Conservation (phyloP, 2,329 filamentous ascomycete species). For the Talaromyces rugulosus region DNA sequence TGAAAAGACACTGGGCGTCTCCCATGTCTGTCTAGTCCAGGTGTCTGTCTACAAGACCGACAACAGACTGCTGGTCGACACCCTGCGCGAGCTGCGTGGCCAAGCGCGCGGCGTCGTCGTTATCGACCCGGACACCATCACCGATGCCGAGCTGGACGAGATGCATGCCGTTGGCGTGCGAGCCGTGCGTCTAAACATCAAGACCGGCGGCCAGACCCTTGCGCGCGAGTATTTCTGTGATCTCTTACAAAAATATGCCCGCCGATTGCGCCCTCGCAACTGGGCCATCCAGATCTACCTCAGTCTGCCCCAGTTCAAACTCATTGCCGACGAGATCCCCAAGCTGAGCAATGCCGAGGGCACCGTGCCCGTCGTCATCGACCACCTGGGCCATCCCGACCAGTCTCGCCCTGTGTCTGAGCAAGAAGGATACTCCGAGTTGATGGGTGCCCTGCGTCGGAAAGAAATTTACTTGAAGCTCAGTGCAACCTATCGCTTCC, state of each 20-base stretch:
- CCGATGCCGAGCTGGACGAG: conserved; percentile 37
- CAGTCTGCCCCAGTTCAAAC: not conserved
- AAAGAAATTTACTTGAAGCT: conserved; percentile 7
- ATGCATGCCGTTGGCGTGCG: conserved; percentile 59
- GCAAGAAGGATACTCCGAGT: conserved; percentile 3
- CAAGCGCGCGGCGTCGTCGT: conserved; percentile 50
- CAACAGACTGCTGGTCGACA: conserved; percentile 56
- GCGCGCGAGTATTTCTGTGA: not conserved
- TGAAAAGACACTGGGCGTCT: conserved; percentile 5
- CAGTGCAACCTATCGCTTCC: conserved; percentile 8
- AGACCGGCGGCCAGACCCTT: not conserved
- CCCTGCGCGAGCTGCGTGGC: conserved; percentile 44
- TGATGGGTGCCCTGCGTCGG: conserved; percentile 1
- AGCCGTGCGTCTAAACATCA: conserved; percentile 57
- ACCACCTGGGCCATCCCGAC: conserved; percentile 9
- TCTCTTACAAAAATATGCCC: not conserved
- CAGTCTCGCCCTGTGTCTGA: not conserved
- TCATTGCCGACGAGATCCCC: conserved; percentile 1
- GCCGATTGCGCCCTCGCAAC: conserved; percentile 1
- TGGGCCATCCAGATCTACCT: conserved; percentile 7
- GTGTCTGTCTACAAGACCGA: conserved; percentile 60
- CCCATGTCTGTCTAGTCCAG: conserved; percentile 44
- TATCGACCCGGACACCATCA: conserved; percentile 47
- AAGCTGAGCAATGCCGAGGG: not conserved
- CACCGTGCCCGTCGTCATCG: conserved; percentile 3